Conservation (phyloP, 306 rosid species). For the Heteromeles arbutifolia region DNA sequence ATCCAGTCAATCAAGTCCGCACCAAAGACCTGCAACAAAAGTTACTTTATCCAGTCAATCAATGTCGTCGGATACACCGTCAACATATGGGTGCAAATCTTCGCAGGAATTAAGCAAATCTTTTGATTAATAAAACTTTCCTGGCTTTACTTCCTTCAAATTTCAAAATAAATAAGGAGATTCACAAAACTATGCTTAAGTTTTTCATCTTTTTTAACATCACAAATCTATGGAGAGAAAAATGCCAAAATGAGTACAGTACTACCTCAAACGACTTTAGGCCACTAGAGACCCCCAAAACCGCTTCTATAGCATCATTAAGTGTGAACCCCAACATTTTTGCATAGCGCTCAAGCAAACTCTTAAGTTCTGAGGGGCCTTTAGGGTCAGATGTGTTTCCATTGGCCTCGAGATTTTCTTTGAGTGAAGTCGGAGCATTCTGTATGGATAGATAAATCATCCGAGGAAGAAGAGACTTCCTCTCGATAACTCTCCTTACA, state of each 20-base stretch:
- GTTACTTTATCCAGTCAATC: neutral
- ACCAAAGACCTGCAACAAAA: conserved; percentile 56
- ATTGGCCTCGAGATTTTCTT: conserved; percentile 61
- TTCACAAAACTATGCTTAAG: neutral
- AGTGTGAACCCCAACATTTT: conserved; percentile 64
- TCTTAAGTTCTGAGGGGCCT: conserved; percentile 58
- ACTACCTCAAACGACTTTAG: conserved; percentile 56
- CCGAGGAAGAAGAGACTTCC: conserved; percentile 87
- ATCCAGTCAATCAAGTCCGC: conserved; percentile 80
- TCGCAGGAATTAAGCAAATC: neutral
- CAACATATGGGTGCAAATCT: neutral
- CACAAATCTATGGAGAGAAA: neutral
- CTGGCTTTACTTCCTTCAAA: neutral
- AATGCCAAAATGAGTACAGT: neutral
- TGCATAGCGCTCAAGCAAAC: conserved; percentile 71
- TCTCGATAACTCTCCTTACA: conserved; percentile 60
- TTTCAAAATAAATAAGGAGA: neutral
- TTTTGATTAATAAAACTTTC: neutral
- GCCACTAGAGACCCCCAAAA: conserved; percentile 42
- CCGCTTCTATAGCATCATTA: conserved; percentile 52
- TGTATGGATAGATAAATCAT: conserved; percentile 68
- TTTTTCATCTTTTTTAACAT: neutral
- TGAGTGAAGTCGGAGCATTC: conserved; percentile 63
- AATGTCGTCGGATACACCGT: too few relatives aligned
- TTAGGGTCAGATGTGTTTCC: conserved; percentile 50